These are phyloP conservation scores for Clavariopsis aquatica DNA, from an alignment of 495 filamentous ascomycete genomes.

Conservation along the genomic window DNA sequence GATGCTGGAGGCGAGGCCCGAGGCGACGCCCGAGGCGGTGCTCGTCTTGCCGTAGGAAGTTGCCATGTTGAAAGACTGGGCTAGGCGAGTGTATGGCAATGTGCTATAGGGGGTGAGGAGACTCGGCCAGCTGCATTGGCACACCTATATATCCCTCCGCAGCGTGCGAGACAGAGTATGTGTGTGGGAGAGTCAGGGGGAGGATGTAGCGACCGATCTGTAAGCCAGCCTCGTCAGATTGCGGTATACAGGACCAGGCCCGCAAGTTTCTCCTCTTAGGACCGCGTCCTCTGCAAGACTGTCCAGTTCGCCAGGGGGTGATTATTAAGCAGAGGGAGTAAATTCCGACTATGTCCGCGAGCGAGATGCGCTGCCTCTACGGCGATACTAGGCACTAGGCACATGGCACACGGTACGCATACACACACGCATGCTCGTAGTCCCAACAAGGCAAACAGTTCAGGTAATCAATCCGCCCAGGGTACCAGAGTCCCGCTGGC, in stretches of 20 bases:
- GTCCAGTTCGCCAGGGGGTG: background rate
- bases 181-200: background rate
- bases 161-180: no score
- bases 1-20: conserved; percentile 21
- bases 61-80: conserved; percentile 3
- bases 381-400: no score
- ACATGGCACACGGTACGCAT: no score
- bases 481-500: no score
- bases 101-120: background rate
- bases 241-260: background rate
- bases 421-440: no score
- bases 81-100: background rate
- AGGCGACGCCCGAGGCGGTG: conserved; percentile 10
- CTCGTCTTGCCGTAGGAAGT: conserved; percentile 14
- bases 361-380: no score
- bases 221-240: background rate
- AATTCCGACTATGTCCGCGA: background rate
- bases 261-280: background rate
- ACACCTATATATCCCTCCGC: background rate
- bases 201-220: no score
- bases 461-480: no score
- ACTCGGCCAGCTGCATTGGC: background rate
- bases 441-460: no score
- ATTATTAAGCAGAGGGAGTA: background rate
- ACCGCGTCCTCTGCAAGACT: no score